Base-by-base conservation (phyloP, 1,284 basidiomycete genomes). In the Fomitopsis pinicola region DNA sequence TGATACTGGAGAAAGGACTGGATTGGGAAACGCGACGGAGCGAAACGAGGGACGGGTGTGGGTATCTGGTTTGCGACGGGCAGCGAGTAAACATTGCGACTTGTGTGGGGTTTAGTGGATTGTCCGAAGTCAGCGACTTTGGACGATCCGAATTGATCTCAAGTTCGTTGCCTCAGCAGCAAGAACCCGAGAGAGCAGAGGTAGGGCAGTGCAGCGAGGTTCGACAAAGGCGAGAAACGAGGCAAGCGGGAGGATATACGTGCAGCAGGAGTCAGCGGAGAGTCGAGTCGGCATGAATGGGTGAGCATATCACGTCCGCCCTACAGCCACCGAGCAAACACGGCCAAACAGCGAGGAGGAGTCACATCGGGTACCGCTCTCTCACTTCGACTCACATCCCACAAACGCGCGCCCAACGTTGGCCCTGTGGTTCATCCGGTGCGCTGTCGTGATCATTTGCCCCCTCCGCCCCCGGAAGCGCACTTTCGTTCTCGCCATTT, bases 101-200 rank as follows among this genome's bases (percentile, higher is more conserved):
- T 57, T 46, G 38, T 9, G n/a, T n/a, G n/a, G 54, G 59, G 65
- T 42, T 55, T 59, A 52, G 7, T 64, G 73, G 73, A 72, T n/a
- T 63, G 71, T 64, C 72, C 69, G 57, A 69, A 73, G 72, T 73
- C 72, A 63, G n/a, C n/a, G n/a, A n/a, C n/a, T n/a, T n/a, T n/a
- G 62, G 73, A 72, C 71, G 62, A 71, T 72, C 73, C 73, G 66
- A 58, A 46, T 53, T 48, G 53, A 36, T 54, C n/a, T 59, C 26
- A 62, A 68, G 70, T 67, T 66, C 65, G 62, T 64, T 63, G 66
- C 66, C 63, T 62, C 42, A 59, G 59, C 61, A 63, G 68, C 64
- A 69, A 64, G 66, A 66, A 70, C 70, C 63, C 64, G 42, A 33
- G 59, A 38, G 30, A 33, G 53, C 15, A 35, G 58, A 42, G 48